Percentiles rank a stretch among this genome's conserved stretches.
Evolutionary conservation across 176 grass and related monocot genomes (phyloP).

Genomic region (Pontederia crassipes): DNA sequence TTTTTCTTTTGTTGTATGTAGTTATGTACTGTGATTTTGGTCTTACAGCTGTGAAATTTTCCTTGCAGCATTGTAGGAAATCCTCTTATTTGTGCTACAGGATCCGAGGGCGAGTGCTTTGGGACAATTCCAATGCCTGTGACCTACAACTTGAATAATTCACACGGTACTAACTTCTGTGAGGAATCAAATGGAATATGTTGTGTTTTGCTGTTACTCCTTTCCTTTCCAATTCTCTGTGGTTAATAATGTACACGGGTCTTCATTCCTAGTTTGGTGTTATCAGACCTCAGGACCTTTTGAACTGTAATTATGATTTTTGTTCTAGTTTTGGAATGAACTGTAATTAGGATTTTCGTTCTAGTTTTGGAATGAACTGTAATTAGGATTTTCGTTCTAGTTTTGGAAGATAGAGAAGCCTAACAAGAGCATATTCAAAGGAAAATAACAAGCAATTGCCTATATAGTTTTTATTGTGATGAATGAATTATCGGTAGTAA

Average conservation of each 20-base stretch:
- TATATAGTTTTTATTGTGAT: no score
- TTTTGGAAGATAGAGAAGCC: no score
- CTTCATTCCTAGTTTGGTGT: neutral
- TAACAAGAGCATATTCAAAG: no score
- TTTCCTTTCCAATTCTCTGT: neutral
- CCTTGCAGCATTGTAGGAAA: conserved; percentile 90
- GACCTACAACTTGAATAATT: conserved; percentile 53
- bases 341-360: no score
- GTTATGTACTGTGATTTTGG: neutral
- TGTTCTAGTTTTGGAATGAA: no score
- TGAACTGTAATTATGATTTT: no score
- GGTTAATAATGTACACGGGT: neutral
- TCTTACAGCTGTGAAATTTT: conserved; percentile 6
- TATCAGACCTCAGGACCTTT: no score
- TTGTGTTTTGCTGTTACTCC: neutral
- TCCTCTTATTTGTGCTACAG: conserved; percentile 68
- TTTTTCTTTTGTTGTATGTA: neutral
- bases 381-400: no score
- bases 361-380: no score
- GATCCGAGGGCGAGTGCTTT: conserved; percentile 54
- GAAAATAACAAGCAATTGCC: no score
- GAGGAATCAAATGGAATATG: no score
- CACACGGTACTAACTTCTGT: conserved; percentile 27
- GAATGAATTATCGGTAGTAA: no score
- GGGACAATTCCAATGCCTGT: conserved; percentile 55